Conservation (phyloP, 2,329 filamentous ascomycete species). For the Botrytis fragariae region DNA sequence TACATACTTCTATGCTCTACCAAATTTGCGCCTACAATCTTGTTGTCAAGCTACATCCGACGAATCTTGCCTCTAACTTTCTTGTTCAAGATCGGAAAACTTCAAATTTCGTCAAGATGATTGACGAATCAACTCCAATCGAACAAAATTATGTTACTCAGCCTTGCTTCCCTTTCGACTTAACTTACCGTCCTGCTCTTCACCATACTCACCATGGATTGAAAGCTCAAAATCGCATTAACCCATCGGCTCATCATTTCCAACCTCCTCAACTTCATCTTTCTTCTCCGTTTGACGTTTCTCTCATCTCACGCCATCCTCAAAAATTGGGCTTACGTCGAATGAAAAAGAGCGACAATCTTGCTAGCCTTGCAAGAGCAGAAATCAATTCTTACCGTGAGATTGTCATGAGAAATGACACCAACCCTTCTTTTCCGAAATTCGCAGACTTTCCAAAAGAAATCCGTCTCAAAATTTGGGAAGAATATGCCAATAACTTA, state of each 20-base stretch:
- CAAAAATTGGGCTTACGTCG: not conserved
- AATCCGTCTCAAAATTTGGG: conserved; percentile 4
- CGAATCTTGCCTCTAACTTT: not conserved
- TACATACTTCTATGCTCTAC: not conserved
- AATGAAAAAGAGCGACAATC: not conserved
- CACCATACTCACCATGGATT: not conserved
- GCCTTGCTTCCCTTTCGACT: not conserved
- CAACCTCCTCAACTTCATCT: not conserved
- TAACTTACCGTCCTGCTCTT: not conserved
- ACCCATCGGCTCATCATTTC: not conserved
- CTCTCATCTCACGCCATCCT: not conserved
- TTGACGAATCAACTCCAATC: not conserved
- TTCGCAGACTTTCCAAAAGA: not conserved
- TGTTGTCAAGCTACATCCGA: not conserved
- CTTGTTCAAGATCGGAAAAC: too few relatives aligned
- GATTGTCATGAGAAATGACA: not conserved
- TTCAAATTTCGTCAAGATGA: not conserved
- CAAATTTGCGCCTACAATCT: too few relatives aligned
- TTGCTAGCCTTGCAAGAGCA: not conserved
- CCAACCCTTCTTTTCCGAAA: not conserved
- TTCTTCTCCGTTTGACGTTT: not conserved
- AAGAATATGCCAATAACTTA: not conserved
- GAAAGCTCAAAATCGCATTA: not conserved
- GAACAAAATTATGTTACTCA: not conserved
- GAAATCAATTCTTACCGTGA: not conserved